Percentiles rank a stretch among this genome's conserved stretches.
These are phyloP conservation scores for Mrakia hoshinonis DNA, from an alignment of 768 basidiomycete species.

Conservation along the genomic window DNA sequence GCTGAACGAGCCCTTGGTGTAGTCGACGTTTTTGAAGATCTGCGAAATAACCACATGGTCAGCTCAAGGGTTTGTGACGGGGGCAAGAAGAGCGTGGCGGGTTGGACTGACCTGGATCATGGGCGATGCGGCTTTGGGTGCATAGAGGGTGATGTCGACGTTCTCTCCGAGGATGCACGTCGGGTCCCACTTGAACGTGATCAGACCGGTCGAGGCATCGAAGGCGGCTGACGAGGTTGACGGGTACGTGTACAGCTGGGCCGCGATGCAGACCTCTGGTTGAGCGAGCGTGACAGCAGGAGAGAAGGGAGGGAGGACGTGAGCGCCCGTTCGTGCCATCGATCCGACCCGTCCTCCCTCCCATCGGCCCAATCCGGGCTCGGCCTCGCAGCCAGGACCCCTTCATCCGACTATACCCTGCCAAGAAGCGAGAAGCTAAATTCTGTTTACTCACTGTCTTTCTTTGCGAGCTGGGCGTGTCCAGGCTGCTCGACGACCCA, in stretches of 20 bases:
- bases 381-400: background rate
- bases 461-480: slow-evolving; percentile 7
- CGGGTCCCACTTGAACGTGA: slow-evolving; percentile 24
- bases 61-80: no score
- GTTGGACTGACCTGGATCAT: slow-evolving; percentile 20
- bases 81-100: background rate
- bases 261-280: background rate
- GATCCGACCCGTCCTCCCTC: background rate
- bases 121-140: background rate
- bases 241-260: slow-evolving; percentile 17
- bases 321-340: background rate
- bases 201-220: background rate
- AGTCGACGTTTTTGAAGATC: slow-evolving; percentile 5
- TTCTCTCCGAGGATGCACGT: background rate
- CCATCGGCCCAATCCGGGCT: no score
- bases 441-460: background rate
- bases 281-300: background rate
- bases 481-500: no score
- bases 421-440: background rate
- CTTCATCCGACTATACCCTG: background rate
- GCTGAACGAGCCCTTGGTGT: slow-evolving; percentile 2
- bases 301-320: background rate
- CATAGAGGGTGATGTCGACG: slow-evolving; percentile 18
- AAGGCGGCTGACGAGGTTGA: background rate
- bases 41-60: background rate